These are phyloP conservation scores for Populus deltoides DNA, from an alignment of 345 rosid genomes.

Conservation along the genomic window DNA sequence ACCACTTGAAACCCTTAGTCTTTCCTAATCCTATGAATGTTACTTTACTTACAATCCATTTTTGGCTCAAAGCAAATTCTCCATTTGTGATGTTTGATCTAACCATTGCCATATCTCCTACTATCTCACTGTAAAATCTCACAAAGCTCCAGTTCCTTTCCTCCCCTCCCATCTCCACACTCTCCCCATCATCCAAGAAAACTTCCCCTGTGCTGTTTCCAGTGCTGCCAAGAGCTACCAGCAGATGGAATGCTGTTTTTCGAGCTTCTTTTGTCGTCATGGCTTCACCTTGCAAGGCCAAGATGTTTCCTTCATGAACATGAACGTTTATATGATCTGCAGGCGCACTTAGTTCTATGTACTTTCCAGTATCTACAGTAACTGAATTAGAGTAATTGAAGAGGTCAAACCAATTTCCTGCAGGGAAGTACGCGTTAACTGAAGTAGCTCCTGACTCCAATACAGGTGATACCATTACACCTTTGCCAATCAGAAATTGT, in stretches of 20 bases:
- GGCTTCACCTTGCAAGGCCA: conserved; percentile 70
- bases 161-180: conserved; percentile 45
- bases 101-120: conserved; percentile 20
- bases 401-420: conserved; percentile 69
- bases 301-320: conserved; percentile 54
- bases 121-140: conserved; percentile 30
- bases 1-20: conserved; percentile 14
- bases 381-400: conserved; percentile 52
- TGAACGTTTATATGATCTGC: conserved; percentile 56
- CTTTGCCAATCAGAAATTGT: conserved; percentile 61
- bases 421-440: conserved; percentile 57
- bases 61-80: conserved; percentile 43
- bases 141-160: conserved; percentile 60
- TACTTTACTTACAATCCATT: conserved; percentile 48
- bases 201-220: conserved; percentile 51
- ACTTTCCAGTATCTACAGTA: conserved; percentile 29
- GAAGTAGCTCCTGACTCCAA: conserved; percentile 32
- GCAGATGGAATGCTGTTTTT: conserved; percentile 42
- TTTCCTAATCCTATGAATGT: conserved; percentile 49
- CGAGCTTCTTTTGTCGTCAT: conserved; percentile 55
- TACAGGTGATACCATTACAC: conserved; percentile 62
- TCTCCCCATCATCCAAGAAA: conserved; percentile 65
- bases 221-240: conserved; percentile 40
- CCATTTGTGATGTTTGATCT: conserved; percentile 50
- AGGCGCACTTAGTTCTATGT: conserved; percentile 43